Percentiles rank a stretch among this genome's conserved stretches.
These are phyloP conservation scores for Epichloe coenophiala DNA, from an alignment of 2,329 filamentous ascomycete species.

Conservation along the genomic window DNA sequence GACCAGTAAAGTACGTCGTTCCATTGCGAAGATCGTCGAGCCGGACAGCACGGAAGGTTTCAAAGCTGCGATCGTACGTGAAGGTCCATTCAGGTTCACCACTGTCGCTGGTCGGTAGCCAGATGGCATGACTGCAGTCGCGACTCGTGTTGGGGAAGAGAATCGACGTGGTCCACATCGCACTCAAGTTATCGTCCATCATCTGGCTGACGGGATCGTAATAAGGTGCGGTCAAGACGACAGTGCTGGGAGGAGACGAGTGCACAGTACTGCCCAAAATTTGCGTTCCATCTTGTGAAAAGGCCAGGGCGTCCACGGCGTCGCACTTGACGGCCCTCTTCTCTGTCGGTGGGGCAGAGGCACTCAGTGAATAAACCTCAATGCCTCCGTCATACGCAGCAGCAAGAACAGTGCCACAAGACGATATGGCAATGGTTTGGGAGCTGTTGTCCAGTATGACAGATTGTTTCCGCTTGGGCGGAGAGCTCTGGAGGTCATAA, in stretches of 20 bases:
- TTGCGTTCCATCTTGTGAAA: slow-evolving; percentile 67
- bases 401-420: slow-evolving; percentile 68
- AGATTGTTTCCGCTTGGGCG: slow-evolving; percentile 58
- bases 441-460: slow-evolving; percentile 69
- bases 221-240: slow-evolving; percentile 67
- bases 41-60: slow-evolving; percentile 64
- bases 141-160: slow-evolving; percentile 70
- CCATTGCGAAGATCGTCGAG: slow-evolving; percentile 64
- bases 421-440: slow-evolving; percentile 65
- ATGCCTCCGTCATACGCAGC: slow-evolving; percentile 82
- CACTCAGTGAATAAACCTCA: slow-evolving; percentile 64
- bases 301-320: slow-evolving; percentile 58
- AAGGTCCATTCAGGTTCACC: slow-evolving; percentile 65
- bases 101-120: slow-evolving; percentile 47
- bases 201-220: slow-evolving; percentile 58
- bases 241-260: slow-evolving; percentile 51
- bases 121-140: slow-evolving; percentile 63
- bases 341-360: slow-evolving; percentile 49
- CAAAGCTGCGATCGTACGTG: slow-evolving; percentile 62
- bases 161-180: slow-evolving; percentile 76
- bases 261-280: slow-evolving; percentile 62
- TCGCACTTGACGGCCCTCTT: slow-evolving; percentile 68
- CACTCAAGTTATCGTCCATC: slow-evolving; percentile 53
- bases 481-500: slow-evolving; percentile 55
- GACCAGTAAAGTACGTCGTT: slow-evolving; percentile 67